These are phyloP conservation scores for Cunninghamia lanceolata DNA, from an alignment of 75 land plant species.

Conservation along the genomic window DNA sequence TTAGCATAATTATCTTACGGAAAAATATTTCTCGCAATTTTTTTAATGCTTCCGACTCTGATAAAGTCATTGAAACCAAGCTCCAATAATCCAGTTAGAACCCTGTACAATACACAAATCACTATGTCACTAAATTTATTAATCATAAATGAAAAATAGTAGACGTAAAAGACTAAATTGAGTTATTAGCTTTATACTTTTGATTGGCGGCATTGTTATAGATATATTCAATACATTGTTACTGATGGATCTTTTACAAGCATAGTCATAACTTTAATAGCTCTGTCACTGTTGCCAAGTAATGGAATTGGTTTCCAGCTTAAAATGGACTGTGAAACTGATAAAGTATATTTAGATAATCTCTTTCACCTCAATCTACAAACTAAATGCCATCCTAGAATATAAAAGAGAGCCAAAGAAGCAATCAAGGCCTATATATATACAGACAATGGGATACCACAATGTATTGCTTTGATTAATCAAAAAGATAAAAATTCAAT, in stretches of 20 bases:
- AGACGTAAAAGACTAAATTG: background rate
- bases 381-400: too few species aligned
- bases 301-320: too few species aligned
- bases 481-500: too few species aligned
- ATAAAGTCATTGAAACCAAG: conserved; percentile 27
- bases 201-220: background rate
- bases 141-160: background rate
- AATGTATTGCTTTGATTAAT: too few species aligned
- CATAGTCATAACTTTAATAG: background rate
- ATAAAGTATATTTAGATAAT: too few species aligned
- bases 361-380: too few species aligned
- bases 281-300: background rate
- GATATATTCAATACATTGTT: background rate
- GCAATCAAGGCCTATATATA: too few species aligned
- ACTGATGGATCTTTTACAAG: background rate
- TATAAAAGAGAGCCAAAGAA: too few species aligned
- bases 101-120: conserved; percentile 20
- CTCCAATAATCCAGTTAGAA: conserved; percentile 31
- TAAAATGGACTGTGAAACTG: too few species aligned
- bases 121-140: background rate
- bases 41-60: conserved; percentile 25
- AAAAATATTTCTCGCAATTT: conserved; percentile 22
- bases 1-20: conserved; percentile 21
- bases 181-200: background rate
- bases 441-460: too few species aligned